Base-by-base conservation (phyloP, 2,329 filamentous ascomycete species). In the Aspergillus sp. region DNA sequence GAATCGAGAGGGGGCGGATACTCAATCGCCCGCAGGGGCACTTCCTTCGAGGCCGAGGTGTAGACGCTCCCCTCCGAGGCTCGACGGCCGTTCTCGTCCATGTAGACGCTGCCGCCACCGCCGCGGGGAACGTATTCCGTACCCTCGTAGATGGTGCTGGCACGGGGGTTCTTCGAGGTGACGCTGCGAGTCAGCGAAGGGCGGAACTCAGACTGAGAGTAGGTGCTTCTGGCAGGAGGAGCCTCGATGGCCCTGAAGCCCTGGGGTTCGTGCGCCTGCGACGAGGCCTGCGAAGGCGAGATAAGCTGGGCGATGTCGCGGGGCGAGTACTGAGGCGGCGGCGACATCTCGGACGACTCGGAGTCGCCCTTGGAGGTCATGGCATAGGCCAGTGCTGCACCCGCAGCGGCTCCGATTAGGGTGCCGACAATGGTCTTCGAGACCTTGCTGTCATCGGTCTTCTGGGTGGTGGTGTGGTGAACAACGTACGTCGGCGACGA, bases 351-450 rank as follows among this genome's bases (percentile, higher is more conserved):
- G 9, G 64, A 66, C 14, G 68, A 59, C 20, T 72, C 64, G 1
- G 70, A 67, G 45, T 90, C 87, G 60, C 82, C 82, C 65, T 84
- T 87, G 63, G 87, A 22, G 4, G 39, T 82, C 79, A 92, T 87
- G 22, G 86, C 87, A 75, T 95, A 96, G 10, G 90, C 89, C 46
- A 90, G 80, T 10, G 89, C 90, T 39, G 88, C 90, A 45, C 90
- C 90, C 18, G 90, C 90, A 16, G 90, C 91, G 32, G 90, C 90
- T 49, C 91, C 91, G 52, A 96, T 82, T 11, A 96, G 80, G 7
- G 90, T 89, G 7, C 91, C 90, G 50, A 95, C 82, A 47, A 93
- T 82, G 20, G 86, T 85, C 65, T 87, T 87, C 46, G 85, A 81
- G 7, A 70, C 67, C 53, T 69, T 71, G 45, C 84, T 75, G 51